Evolutionary conservation across 2,329 filamentous ascomycete genomes (phyloP).

Genomic region (Cordyceps pruinosa): DNA sequence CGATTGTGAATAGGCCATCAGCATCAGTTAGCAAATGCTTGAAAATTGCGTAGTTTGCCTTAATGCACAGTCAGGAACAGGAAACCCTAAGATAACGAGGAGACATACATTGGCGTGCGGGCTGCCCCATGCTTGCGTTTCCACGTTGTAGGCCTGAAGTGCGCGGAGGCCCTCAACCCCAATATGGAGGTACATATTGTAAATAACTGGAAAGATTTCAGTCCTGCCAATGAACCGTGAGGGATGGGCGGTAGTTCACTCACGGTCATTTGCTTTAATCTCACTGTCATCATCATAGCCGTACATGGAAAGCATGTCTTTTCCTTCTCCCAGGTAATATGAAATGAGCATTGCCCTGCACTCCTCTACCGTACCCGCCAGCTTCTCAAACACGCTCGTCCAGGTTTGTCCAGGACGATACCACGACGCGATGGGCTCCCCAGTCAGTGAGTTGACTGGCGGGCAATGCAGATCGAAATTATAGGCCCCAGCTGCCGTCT

Average conservation of each 20-base stretch:
- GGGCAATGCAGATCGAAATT: neutral
- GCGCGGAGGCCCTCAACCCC: neutral
- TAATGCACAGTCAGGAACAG: neutral
- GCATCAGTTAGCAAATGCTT: neutral
- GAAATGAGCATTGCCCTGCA: neutral
- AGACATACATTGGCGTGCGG: neutral
- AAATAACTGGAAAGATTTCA: neutral
- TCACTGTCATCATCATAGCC: neutral
- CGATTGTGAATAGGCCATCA: neutral
- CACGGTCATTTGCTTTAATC: neutral
- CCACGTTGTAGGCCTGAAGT: neutral
- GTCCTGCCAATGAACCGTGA: neutral
- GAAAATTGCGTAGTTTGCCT: neutral
- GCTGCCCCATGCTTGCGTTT: neutral
- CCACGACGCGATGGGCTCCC: neutral
- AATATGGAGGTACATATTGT: neutral
- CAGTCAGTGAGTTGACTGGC: neutral
- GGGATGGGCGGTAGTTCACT: neutral
- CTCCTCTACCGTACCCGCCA: neutral
- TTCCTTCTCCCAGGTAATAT: neutral
- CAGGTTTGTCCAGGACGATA: neutral
- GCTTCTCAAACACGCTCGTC: neutral
- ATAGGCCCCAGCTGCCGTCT: neutral
- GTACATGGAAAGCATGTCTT: neutral
- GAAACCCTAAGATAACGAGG: neutral